These are phyloP conservation scores for Colletotrichum orbiculare DNA, from an alignment of 2,329 filamentous ascomycete species.

Conservation along the genomic window DNA sequence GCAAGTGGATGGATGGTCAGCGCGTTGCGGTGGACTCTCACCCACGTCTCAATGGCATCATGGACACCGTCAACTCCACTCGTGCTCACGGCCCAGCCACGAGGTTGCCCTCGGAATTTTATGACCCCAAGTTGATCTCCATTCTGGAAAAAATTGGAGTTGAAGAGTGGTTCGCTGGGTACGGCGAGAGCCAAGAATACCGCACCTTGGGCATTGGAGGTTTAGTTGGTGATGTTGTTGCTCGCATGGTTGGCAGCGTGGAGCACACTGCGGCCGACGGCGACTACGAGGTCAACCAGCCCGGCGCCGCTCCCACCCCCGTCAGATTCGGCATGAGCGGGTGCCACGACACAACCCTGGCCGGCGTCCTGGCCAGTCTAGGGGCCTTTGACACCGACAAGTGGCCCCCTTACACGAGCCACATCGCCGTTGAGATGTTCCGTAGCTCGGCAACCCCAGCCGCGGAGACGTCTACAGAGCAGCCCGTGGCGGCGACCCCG, in stretches of 20 bases:
- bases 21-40: conserved; percentile 84
- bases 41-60: conserved; percentile 87
- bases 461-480: conserved; percentile 37
- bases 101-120: conserved; percentile 85
- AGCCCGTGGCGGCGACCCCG: conserved; percentile 16
- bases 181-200: conserved; percentile 86
- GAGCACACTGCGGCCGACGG: conserved; percentile 67
- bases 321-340: conserved; percentile 84
- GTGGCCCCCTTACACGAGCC: conserved; percentile 95
- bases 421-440: conserved; percentile 92
- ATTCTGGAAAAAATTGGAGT: conserved; percentile 81
- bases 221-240: conserved; percentile 84
- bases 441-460: conserved; percentile 55
- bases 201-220: conserved; percentile 88
- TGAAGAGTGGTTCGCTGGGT: conserved; percentile 95
- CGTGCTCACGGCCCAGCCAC: conserved; percentile 85
- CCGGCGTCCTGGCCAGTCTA: conserved; percentile 79
- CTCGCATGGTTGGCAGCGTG: conserved; percentile 77
- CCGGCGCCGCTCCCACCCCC: conserved; percentile 50
- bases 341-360: conserved; percentile 94
- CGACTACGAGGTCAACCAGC: conserved; percentile 58
- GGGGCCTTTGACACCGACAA: conserved; percentile 78
- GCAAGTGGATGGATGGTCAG: conserved; percentile 82
- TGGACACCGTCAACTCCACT: conserved; percentile 94
- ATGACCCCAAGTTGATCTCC: conserved; percentile 76